Evolutionary conservation across 1,284 basidiomycete species (phyloP), one percentile per base, ranked within the genome.

Genomic region (Naganishia sp.): DNA sequence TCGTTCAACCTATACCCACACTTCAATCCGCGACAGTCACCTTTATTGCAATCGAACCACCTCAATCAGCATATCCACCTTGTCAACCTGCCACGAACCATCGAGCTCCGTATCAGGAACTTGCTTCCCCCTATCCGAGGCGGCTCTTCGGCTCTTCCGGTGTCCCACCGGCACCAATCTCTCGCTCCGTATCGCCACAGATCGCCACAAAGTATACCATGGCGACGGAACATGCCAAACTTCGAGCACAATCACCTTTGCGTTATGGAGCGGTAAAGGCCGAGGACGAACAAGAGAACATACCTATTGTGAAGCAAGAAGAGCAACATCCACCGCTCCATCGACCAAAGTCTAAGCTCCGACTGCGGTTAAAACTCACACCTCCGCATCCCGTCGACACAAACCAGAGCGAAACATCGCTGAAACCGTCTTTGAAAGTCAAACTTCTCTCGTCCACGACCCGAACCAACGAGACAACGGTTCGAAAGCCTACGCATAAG

Each of bases 261-360:
- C 59, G 48, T 3, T 33, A 52, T 43, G 59, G 36, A 31, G 23
- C 7, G 6, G 15, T 31, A 5, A 23, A 25, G 13, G 18, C 4
- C 10, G 43, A 21, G 4, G n/a, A 28, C 9, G 25, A 61, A 21
- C 48, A 61, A 33, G 59, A 61, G 39, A 61, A 61, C 48, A 23
- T 23, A 4, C 59, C 59, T 11, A n/a, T 23, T 6, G 23, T 3
- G 3, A 15, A 10, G 21, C 13, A 48, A 48, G 33, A 52, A 4
- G 28, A 33, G 6, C 13, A 61, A 42, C 42, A 33, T 3, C 55
- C 68, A n/a, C 67, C 67, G 2, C 70, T 78, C 3, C 46, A 67
- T 56, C 75, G 75, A 57, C 72, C 74, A 42, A 75, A 76, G 66
- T 77, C 75, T 28, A 76, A 75, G 65, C 69, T 77, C 28, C 72